Percentiles rank a stretch among this genome's conserved stretches.
Evolutionary conservation across 352 stramenopile genomes (phyloP).

Genomic region (Saprolegnia parasitica): DNA sequence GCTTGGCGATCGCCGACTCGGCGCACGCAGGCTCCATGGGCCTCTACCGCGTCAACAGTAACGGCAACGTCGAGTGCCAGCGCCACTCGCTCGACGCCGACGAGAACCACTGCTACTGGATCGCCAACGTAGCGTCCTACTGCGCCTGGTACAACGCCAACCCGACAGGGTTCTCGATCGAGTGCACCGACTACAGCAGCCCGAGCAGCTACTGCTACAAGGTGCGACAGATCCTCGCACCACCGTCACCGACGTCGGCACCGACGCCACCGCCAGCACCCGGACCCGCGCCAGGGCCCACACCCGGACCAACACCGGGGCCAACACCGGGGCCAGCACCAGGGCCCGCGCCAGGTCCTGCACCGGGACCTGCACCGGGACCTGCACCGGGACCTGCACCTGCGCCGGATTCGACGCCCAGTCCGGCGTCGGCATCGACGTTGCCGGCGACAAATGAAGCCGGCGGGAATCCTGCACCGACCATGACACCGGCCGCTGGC

Average conservation of each 20-base stretch:
- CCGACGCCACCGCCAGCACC: neutral
- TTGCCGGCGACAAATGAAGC: neutral
- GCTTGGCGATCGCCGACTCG: neutral
- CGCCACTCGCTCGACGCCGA: neutral
- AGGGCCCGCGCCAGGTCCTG: too few species aligned
- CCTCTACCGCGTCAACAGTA: neutral
- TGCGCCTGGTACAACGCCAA: neutral
- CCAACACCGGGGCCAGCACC: too few species aligned
- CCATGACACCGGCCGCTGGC: neutral
- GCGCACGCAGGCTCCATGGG: neutral
- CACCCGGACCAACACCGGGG: too few species aligned
- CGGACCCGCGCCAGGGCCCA: too few species aligned
- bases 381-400: too few species aligned
- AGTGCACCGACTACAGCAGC: neutral
- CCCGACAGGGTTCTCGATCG: neutral
- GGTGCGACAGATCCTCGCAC: neutral
- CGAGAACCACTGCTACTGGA: neutral
- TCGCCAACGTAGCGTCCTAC: neutral
- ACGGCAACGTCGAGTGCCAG: slow-evolving; percentile 1
- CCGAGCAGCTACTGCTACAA: neutral
- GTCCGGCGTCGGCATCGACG: neutral
- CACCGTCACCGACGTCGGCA: neutral
- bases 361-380: too few species aligned
- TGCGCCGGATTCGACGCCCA: neutral
- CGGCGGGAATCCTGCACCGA: neutral